Evolutionary conservation across 225 moss, liverwort and hornwort species (phyloP).

Genomic region (Climacium dendroides): DNA sequence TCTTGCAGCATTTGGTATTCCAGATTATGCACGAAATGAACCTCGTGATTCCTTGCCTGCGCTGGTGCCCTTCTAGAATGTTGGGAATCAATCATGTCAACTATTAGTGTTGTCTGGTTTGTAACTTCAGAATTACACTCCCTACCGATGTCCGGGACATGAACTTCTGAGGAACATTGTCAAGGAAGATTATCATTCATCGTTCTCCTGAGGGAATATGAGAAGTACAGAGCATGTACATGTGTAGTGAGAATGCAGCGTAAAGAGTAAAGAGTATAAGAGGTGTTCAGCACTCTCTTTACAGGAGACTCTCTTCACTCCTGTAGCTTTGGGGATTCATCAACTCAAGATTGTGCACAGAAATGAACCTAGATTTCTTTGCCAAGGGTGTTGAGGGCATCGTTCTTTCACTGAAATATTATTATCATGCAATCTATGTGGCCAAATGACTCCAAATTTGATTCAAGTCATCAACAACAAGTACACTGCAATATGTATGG

Average conservation of each 20-base stretch:
- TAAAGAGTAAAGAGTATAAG: background rate
- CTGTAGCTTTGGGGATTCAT: background rate
- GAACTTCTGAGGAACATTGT: background rate
- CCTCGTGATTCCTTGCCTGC: background rate
- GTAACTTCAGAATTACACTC: background rate
- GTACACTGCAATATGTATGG: no score
- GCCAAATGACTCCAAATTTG: no score
- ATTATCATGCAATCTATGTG: no score
- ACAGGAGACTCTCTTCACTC: background rate
- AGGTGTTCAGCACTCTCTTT: background rate
- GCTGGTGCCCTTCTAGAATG: background rate
- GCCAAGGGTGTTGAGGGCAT: background rate
- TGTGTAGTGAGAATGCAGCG: background rate
- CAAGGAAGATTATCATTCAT: background rate
- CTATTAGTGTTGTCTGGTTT: background rate
- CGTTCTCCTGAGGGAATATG: background rate
- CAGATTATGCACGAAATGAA: background rate
- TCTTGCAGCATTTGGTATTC: background rate
- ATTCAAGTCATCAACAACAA: no score
- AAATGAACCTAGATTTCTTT: background rate
- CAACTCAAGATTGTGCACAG: background rate
- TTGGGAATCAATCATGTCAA: background rate
- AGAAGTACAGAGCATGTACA: background rate
- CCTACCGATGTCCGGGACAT: background rate
- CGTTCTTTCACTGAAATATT: no score